Evolutionary conservation across 805 yeast species (phyloP), one percentile per base, ranked within the genome.

Genomic region (Candida pseudofarinosa): DNA sequence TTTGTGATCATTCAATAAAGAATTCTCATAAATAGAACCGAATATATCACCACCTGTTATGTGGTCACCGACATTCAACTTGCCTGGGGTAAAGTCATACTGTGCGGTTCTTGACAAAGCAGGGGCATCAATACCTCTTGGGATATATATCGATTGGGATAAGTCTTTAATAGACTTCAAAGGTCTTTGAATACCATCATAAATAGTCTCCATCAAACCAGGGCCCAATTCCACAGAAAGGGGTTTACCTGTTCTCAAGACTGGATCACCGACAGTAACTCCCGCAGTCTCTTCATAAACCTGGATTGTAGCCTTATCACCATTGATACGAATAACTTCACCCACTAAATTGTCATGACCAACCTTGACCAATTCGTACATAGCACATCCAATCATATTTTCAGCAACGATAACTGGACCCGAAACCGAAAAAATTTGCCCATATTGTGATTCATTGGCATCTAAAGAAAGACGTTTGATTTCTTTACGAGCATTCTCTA

Each of bases 221-320:
- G 99, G 99, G 62, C 99, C 99, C 63, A 93, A 76, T 72, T 93
- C 99, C 42, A 93, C 99, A 40, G 97, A 89, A 55, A 93, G 76
- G n/a, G 99, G 99, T 69, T 93, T 89, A 51, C 99, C 99, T 4
- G 99, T 93, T 74, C 99, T 84, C 59, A 88, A 73, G 41, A 93
- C 99, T 2, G 99, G 99, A 65, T 93, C 99, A 59, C 99, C 99
- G 37, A 93, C 98, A 37, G 97, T 91, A 45, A 93, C 93, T 73
- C 99, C 99, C 1, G 98, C 95, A 37, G 99, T 93, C 71, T 93
- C 99, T 74, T 93, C 99, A 68, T 93, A 93, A 44, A 93, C 99
- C 77, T 93, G 99, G 58, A 93, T 88, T 38, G 99, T 93, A 46
- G 97, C 97, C 71, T 90, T 91, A 65, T 93, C 99, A 51, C 82